A percentile compares a stretch with the other conserved stretches of the same genome.
Conservation (phyloP, 306 rosid genomes). For the Quercus berberidifolia region DNA sequence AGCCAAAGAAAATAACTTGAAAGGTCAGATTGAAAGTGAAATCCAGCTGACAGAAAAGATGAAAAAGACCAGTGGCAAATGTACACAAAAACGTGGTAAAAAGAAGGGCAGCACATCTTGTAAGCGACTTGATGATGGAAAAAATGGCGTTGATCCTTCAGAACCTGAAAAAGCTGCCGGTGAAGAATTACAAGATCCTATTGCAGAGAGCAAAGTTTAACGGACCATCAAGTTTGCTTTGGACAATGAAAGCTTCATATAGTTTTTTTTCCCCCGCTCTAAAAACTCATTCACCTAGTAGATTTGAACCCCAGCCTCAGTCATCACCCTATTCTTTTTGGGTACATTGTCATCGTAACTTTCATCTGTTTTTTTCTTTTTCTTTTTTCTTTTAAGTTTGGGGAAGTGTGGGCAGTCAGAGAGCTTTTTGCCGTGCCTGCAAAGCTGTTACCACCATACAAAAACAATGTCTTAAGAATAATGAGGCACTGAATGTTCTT, state of each 20-base stretch:
- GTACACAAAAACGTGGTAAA: not conserved
- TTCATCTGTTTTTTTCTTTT: not conserved
- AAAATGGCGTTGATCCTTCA: not conserved
- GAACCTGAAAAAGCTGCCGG: not conserved
- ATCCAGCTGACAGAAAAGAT: not conserved
- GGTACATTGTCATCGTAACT: not conserved
- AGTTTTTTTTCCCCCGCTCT: too few relatives aligned
- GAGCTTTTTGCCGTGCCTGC: not conserved
- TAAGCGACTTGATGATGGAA: not conserved
- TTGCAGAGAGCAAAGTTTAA: not conserved
- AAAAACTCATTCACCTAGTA: too few relatives aligned
- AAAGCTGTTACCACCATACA: not conserved
- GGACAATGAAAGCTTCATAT: not conserved
- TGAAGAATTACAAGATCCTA: not conserved
- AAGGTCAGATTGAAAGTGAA: not conserved
- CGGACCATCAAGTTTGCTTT: not conserved
- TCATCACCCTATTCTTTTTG: too few relatives aligned
- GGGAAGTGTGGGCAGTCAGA: not conserved
- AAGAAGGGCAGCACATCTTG: not conserved
- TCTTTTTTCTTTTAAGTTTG: not conserved
- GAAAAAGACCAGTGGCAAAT: not conserved
- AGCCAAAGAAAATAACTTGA: not conserved
- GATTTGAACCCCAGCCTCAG: too few relatives aligned
- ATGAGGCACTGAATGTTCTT: not conserved
- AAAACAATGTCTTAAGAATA: not conserved